Evolutionary conservation across 2,329 filamentous ascomycete species (phyloP), one percentile per base, ranked within the genome.

Genomic region (Elsinoe batatas): DNA sequence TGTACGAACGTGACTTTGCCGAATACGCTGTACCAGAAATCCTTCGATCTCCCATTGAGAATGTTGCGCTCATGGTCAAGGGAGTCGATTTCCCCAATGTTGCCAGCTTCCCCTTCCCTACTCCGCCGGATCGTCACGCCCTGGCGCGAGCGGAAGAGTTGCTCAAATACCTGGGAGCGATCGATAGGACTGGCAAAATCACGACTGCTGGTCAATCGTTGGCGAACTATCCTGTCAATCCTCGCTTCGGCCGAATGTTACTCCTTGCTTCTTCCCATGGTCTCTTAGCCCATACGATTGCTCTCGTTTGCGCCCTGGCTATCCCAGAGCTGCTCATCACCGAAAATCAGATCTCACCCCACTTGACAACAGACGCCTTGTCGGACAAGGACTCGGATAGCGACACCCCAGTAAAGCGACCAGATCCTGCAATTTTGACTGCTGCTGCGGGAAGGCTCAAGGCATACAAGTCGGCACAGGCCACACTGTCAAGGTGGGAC

Each of bases 41-140:
- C 37, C 72, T 94, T 47, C 81, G 91, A 20, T 95, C 93, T 71
- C 91, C 93, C 0, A 88, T 97, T 26, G 93, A 98, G 69, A 88
- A 71, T 32, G 71, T 97, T 2, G 91, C 97, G 1, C 75, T 98
- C 36, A 91, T 96, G 68, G 81, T 98, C 63, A 98, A 97, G 74
- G 83, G 86, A 51, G 95, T 98, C 88, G 88, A 90, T 55, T 80
- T 96, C 32, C 87, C 91, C 58, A 84, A 91, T 57, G 86, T 98
- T 6, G 80, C 88, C 67, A 94, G 93, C 69, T 98, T 98, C 68
- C 93, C 94, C 0, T 98, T 97, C 68, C 93, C 93, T 3, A 97
- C 91, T 12, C 84, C 90, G 0, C 93, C 93, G 1, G 85, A 90
- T 63, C 79, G 83, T 12, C 76, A 83, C 54, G 88, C 83, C 60